Base-by-base conservation (phyloP, 179 eudicot species). In the Spinacia oleracea region DNA sequence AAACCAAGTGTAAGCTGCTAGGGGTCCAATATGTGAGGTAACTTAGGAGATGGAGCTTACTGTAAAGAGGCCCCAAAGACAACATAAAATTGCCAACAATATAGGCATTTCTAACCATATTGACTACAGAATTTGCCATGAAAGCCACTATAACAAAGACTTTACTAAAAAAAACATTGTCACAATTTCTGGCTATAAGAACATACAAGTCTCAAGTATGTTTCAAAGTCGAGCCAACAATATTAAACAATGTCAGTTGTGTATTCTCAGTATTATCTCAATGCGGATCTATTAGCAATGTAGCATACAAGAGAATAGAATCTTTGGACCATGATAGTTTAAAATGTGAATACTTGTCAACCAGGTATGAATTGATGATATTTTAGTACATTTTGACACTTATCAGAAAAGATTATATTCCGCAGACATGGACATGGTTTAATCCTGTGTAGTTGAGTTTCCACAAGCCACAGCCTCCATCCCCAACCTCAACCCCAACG, bases 391-490 rank as follows among this genome's bases (percentile, higher is more conserved):
- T 23, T 25, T 58, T 23, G 31, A 58, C 5, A n/a, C 27, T 58
- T 58, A 1, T 55, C 8, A 58, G 31, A 7, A 58, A 8, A n/a
- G 0, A 25, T 9, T 58, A 1, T 58, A 58, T 58, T 55, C 21
- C 59, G 21, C 4, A 1, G 25, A 53, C 15, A 60, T 23, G 29
- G 34, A 55, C 34, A 60, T 25, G 29, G 34, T 9, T n/a, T n/a
- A n/a, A n/a, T n/a, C n/a, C 35, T 60, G 12, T 29, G 15, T 60
- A 60, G 35, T 60, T 29, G 66, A 25, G 34, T 29, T 62, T 38
- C 68, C 68, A 64, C 40, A 64, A 32, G 68, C 40, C 40, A 64
- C 40, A 29, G 66, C 66, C 66, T 60, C 32, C 66, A 60, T 34
- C 66, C 34, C 34, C 66, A 12, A 12, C 16, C 31, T 60, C 66